phyloP scores from a whole-genome alignment of 1,284 basidiomycete species.

The Wallemia mellicola region DNA sequence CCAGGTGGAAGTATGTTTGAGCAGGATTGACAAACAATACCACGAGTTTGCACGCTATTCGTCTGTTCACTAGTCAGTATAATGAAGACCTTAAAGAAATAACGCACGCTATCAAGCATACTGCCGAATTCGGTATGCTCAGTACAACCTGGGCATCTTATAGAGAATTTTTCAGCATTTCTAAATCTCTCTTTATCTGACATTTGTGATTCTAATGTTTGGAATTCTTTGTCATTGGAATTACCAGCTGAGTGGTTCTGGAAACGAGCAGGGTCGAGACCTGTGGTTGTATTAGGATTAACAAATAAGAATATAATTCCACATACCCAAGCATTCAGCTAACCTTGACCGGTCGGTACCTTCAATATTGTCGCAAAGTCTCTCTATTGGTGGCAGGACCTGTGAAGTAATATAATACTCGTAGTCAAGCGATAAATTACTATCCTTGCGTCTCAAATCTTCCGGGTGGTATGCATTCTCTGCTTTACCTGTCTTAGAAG shows the following conservation, averaged over 20 bases:
- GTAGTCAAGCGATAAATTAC: constrained; percentile 34
- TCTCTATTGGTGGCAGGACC: constrained; percentile 74
- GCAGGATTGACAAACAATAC: constrained; percentile 31
- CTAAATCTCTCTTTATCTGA: constrained; percentile 65
- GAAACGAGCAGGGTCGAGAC: constrained; percentile 60
- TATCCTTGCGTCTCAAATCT: constrained; percentile 45
- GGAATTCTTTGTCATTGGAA: constrained; percentile 36
- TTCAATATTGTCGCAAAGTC: constrained; percentile 83
- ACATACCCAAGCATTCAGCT: constrained; percentile 71
- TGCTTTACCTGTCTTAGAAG: constrained; percentile 48
- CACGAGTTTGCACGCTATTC: constrained; percentile 14
- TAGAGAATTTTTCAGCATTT: constrained; percentile 32
- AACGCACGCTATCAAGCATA: constrained; percentile 23
- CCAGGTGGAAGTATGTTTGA: constrained; percentile 22
- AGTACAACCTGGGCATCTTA: constrained; percentile 45
- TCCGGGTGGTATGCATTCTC: constrained; percentile 81
- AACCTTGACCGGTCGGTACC: constrained; percentile 72
- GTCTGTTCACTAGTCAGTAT: constrained; percentile 9
- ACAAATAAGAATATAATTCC: not conserved
- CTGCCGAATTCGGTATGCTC: constrained; percentile 32
- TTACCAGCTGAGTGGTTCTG: constrained; percentile 19
- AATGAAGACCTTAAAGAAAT: not conserved
- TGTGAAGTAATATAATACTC: constrained; percentile 78
- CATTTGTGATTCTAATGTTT: constrained; percentile 63
- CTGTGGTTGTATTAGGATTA: constrained; percentile 16